Evolutionary conservation across 768 basidiomycete genomes (phyloP), one percentile per base, ranked within the genome.

Genomic region (Stropharia rugosoannulata): DNA sequence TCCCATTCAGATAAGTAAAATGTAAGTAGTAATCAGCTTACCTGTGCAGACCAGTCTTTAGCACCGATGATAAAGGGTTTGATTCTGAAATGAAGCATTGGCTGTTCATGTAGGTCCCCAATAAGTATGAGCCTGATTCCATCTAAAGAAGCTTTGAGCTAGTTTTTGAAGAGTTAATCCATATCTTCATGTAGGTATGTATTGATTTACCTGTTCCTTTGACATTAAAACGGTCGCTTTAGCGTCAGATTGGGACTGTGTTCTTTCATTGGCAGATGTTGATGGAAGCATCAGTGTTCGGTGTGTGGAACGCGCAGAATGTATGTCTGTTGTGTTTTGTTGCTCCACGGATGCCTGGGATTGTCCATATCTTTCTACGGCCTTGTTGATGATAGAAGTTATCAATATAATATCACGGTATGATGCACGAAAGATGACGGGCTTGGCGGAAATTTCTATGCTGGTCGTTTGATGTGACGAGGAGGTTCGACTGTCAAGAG

Each of bases 21-120:
- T 35, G 5, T 16, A 18, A 38, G 11, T 16, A 12, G 5, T 15
- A 29, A 22, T 7, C 19, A 47, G 65, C 80, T 55, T 61, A 97
- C 94, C 73, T 90, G 87, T 61, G 87, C 86, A 1, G 96, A 93
- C 97, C 97, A 99, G 67, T 99, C 95, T 62, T 89, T 90, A 6
- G 89, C 90, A 27, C 80, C 82, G 40, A 95, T 68, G 12, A 82
- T 80, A 72, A 98, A 97, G 15, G 93, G 86, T 62, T 90, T 92
- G 15, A 95, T 79, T 62, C 86, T 87, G 45, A 98, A 68, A 70
- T 98, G 93, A 22, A 99, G 75, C 76, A 98, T 82, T 0, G 97
- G 97, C 61, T 97, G 88, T 64, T 98, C 96, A 62, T 98, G 90
- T 57, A 94, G 70, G 70, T 98, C 96, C 4, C 97, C 95, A 52